Conservation (phyloP, 2,329 filamentous ascomycete species). For the Diaporthe sp. region DNA sequence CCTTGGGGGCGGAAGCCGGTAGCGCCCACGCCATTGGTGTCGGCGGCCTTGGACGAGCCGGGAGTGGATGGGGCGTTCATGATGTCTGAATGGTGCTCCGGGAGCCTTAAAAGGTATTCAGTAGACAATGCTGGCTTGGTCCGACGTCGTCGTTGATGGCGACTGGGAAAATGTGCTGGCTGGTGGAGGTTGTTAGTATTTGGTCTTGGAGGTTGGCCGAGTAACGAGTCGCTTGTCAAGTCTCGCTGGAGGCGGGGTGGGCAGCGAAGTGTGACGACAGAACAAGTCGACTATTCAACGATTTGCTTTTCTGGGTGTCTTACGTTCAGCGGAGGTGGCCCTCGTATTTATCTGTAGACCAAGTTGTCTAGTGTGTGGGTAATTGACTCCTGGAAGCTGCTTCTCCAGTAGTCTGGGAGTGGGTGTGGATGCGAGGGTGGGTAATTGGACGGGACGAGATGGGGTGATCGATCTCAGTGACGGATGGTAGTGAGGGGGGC, state of each 20-base stretch:
- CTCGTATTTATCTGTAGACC: neutral
- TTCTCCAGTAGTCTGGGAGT: neutral
- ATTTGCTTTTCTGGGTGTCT: neutral
- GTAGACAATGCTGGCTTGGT: neutral
- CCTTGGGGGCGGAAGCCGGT: slow-evolving; percentile 64
- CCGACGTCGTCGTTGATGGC: neutral
- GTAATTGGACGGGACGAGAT: slow-evolving; percentile 20
- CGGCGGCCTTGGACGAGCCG: slow-evolving; percentile 44
- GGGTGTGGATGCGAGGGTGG: slow-evolving; percentile 13
- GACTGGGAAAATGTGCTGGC: neutral
- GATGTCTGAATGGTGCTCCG: slow-evolving; percentile 2
- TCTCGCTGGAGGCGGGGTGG: too few relatives aligned
- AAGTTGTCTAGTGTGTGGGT: slow-evolving; percentile 7
- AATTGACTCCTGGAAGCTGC: slow-evolving; percentile 27
- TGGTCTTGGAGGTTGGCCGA: neutral
- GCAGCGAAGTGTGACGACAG: neutral
- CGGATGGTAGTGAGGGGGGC: neutral
- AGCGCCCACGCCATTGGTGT: slow-evolving; percentile 42
- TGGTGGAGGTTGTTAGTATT: slow-evolving; percentile 2
- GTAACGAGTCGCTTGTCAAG: neutral
- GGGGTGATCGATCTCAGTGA: slow-evolving; percentile 19
- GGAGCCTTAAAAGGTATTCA: neutral
- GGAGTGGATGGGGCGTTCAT: slow-evolving; percentile 26
- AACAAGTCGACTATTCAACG: neutral
- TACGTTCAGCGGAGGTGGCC: neutral